Percentiles rank a stretch among this genome's conserved stretches.
Conservation (phyloP, 345 rosid species). For the Arabidopsis thaliana region TAIR10.1 NC_003076.8:23430001-23430500, state of each 20-base stretch:
- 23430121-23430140: conserved; percentile 68
- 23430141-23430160: conserved; percentile 51
- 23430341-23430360: conserved; percentile 26
- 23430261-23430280: conserved; percentile 41
- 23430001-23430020: conserved; percentile 43
- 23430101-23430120: conserved; percentile 58
- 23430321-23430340: conserved; percentile 16
- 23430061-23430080: conserved; percentile 35
- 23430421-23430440: conserved; percentile 29
- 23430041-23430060: conserved; percentile 46
- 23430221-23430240: conserved; percentile 14
- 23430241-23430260: conserved; percentile 36
- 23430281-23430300: not conserved
- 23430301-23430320: not conserved
- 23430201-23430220: conserved; percentile 37
- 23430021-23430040: conserved; percentile 50
- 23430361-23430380: conserved; percentile 10
- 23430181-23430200: conserved; percentile 45
- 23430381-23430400: conserved; percentile 21
- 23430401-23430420: conserved; percentile 39
- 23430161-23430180: conserved; percentile 41
- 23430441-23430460: conserved; percentile 43
- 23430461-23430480: conserved; percentile 53
- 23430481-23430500: conserved; percentile 58
- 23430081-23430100: conserved; percentile 52